These are phyloP conservation scores for Sclerotinia nivalis DNA, from an alignment of 2,329 filamentous ascomycete genomes.

Conservation along the genomic window DNA sequence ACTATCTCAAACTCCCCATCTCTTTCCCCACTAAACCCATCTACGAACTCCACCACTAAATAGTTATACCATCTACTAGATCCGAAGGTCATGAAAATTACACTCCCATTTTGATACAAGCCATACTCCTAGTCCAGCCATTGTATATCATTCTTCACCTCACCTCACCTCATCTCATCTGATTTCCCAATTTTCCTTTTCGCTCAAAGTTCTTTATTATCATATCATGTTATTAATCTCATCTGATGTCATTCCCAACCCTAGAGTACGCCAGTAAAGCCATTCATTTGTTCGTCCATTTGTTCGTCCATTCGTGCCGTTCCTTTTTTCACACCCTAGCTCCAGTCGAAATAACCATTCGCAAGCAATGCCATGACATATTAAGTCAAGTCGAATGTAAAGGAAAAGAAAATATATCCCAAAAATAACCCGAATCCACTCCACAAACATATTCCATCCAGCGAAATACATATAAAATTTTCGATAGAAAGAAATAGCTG, in stretches of 20 bases:
- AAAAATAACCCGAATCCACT: not conserved
- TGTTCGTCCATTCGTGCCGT: not conserved
- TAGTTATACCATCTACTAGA: too few species aligned
- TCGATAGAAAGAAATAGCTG: too few species aligned
- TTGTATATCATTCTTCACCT: not conserved
- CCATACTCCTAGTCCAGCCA: too few species aligned
- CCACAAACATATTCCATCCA: not conserved
- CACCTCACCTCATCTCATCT: not conserved
- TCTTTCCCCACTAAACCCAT: too few species aligned
- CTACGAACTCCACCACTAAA: too few species aligned
- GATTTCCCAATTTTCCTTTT: too few species aligned
- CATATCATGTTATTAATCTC: not conserved
- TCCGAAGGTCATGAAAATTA: too few species aligned
- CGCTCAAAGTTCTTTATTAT: not conserved
- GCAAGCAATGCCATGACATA: not conserved
- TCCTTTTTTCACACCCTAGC: not conserved
- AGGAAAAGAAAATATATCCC: not conserved
- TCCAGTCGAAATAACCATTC: not conserved
- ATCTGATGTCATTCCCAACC: not conserved
- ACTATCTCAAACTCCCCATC: too few species aligned
- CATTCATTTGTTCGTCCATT: not conserved
- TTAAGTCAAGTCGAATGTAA: conserved; percentile 8
- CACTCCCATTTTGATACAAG: too few species aligned
- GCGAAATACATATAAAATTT: not conserved
- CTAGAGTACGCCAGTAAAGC: not conserved